Base-by-base conservation (phyloP, 306 rosid species). In the Malus asiatica region DNA sequence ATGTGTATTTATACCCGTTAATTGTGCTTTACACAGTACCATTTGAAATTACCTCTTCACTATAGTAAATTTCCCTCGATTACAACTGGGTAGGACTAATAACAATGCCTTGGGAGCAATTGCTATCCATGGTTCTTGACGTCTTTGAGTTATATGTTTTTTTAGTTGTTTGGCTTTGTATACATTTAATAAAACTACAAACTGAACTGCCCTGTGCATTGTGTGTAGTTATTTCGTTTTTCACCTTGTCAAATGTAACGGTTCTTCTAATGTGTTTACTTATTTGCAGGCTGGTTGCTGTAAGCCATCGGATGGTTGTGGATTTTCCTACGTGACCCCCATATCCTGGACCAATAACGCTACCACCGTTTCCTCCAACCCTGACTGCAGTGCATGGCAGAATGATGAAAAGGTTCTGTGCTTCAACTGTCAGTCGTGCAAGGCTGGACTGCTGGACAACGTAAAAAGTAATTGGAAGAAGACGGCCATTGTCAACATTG, bases 251-350 rank as follows among this genome's bases (percentile, higher is more conserved):
- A n/a, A 38, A 64, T 27, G 22, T 46, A 40, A 30, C 57, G 40
- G 10, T 20, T 18, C 23, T 67, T 40, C 61, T 76, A 42, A 35
- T 19, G 35, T 58, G 51, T 69, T 70, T 73, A 20, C 22, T 77
- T 58, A 18, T 84, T 4, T 70, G 84, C 87, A 93, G 97, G 82
- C 94, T 69, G 98, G 98, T 68, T 94, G 97, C 73, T 94, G 97
- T 33, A 94, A 90, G 83, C 98, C 98, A 52, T 20, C 96, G 0
- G 71, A 80, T 5, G 84, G 73, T 6, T 94, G 98, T 11, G 12
- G 67, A 7, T 93, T 84, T 67, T n/a, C 5, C 7, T 91, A 85
- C 69, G 45, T 2, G 29, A 27, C 29, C 35, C 89, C 97, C 20
- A 86, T 84, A 0, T 20, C 15, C 0, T 93, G 98, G 98, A 83